phyloP scores from a whole-genome alignment of 202 grass and related monocot genomes.

The Elaeis oleifera region DNA sequence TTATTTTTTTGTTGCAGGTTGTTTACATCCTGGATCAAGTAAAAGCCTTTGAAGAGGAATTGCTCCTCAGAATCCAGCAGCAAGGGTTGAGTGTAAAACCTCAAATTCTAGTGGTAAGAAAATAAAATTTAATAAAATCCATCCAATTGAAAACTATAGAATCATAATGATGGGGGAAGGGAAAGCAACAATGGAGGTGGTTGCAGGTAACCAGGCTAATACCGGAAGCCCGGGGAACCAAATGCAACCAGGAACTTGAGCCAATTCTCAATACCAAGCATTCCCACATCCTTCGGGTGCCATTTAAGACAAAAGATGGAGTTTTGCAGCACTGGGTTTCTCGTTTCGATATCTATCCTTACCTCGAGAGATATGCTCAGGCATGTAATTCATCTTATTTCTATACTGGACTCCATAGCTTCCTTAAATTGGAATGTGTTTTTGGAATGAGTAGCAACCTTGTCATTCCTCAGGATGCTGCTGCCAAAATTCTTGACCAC shows the following conservation, averaged over 20 bases:
- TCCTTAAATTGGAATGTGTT: too few relatives aligned
- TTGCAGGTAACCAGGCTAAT: conserved; percentile 83
- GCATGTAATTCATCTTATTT: conserved; percentile 26
- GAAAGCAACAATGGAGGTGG: not conserved
- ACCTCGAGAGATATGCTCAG: conserved; percentile 96
- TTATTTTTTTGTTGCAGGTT: conserved; percentile 39
- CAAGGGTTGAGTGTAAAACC: conserved; percentile 76
- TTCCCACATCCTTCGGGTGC: conserved; percentile 73
- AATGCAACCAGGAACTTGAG: conserved; percentile 89
- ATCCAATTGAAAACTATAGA: conserved; percentile 10
- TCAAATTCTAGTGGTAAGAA: conserved; percentile 87
- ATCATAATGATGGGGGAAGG: not conserved
- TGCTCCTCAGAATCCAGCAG: conserved; percentile 75
- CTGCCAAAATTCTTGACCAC: conserved; percentile 57
- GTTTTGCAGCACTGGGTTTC: conserved; percentile 80
- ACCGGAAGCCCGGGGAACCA: conserved; percentile 83
- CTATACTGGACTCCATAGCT: not conserved
- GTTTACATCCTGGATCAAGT: conserved; percentile 98
- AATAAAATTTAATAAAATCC: not conserved
- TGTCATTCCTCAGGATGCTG: conserved; percentile 43
- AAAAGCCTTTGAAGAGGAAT: conserved; percentile 81
- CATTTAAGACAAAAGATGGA: conserved; percentile 63
- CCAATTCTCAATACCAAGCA: conserved; percentile 57
- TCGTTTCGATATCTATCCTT: conserved; percentile 87
- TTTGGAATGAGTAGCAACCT: too few relatives aligned